Percentiles rank a stretch among this genome's conserved stretches.
These are phyloP conservation scores for Backusella mclennaniae DNA, from an alignment of 192 early-diverging fungal species.

Conservation along the genomic window DNA sequence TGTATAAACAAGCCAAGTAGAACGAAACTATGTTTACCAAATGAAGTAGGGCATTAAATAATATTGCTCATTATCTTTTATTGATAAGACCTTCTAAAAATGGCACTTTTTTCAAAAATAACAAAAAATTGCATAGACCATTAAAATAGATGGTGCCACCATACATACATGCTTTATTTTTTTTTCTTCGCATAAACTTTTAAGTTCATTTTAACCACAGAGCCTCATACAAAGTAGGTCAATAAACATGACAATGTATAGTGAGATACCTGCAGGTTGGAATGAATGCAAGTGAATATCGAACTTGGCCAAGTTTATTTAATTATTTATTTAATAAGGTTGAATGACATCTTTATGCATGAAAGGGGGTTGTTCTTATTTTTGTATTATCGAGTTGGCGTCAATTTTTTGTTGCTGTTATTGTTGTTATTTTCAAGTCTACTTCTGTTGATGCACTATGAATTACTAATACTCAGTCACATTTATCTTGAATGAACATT, in stretches of 20 bases:
- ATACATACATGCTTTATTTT: neutral
- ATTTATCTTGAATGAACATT: neutral
- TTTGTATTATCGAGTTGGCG: neutral
- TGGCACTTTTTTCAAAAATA: neutral
- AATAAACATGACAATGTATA: neutral
- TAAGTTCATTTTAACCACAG: neutral
- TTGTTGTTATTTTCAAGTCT: neutral
- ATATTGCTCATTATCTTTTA: neutral
- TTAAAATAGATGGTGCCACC: neutral
- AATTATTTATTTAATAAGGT: neutral
- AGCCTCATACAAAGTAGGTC: neutral
- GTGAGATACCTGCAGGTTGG: neutral
- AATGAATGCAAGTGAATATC: neutral
- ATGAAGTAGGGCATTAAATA: neutral
- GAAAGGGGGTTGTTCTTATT: neutral
- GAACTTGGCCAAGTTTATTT: too few relatives aligned
- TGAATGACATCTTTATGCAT: neutral
- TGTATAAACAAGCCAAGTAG: neutral
- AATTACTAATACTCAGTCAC: neutral
- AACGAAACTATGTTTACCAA: neutral
- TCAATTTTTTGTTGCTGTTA: neutral
- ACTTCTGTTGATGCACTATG: neutral
- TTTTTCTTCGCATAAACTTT: neutral
- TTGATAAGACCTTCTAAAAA: neutral
- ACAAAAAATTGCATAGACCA: neutral